Evolutionary conservation across 2,329 filamentous ascomycete species (phyloP), one percentile per base, ranked within the genome.

Genomic region (Colletotrichum sp.): DNA sequence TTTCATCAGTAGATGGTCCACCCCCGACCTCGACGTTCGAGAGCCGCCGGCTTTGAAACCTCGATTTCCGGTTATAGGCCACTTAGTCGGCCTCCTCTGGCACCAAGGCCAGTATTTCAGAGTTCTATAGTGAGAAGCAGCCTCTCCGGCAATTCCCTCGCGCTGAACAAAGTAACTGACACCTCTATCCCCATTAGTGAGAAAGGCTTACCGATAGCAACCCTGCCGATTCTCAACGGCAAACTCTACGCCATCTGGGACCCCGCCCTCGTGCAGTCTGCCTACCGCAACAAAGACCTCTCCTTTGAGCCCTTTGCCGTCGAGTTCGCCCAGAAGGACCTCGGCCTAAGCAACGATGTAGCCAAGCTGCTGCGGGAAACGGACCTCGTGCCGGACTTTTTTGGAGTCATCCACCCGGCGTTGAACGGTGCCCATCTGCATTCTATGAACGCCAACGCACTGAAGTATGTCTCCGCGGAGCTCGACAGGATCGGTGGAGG

Each of bases 161-260:
- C 22, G 6, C 16, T 22, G 43, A 34, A 25, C 1, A 52, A 32
- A 30, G 0, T 22, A 3, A 22, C 43, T 48, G 10, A 48, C n/a
- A 22, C 22, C 10, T 2, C 43, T 48, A 13, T 13, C 3, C 43
- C 18, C n/a, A 13, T 48, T 7, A 48, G 43, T 48, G 43, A 64
- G 6, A 48, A 89, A 78, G 78, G 78, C 0, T 65, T 81, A 52
- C 80, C 79, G 6, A 86, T 88, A 71, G 87, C 84, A 66, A 88
- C 88, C 0, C 79, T 90, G 4, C 86, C 85, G 8, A 86, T 89
- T 81, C 80, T 88, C 39, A 84, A 80, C 65, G 79, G 82, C 34
- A 86, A 87, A 67, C 80, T 87, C 22, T 90, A 90, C 79, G 78
- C 86, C 28, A 82, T 88, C 27, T 85, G 81, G 30, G 82, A 83